Percentiles rank a stretch among this genome's conserved stretches.
Evolutionary conservation across 2,329 filamentous ascomycete genomes (phyloP).

Genomic region (Teratosphaeria destructans): DNA sequence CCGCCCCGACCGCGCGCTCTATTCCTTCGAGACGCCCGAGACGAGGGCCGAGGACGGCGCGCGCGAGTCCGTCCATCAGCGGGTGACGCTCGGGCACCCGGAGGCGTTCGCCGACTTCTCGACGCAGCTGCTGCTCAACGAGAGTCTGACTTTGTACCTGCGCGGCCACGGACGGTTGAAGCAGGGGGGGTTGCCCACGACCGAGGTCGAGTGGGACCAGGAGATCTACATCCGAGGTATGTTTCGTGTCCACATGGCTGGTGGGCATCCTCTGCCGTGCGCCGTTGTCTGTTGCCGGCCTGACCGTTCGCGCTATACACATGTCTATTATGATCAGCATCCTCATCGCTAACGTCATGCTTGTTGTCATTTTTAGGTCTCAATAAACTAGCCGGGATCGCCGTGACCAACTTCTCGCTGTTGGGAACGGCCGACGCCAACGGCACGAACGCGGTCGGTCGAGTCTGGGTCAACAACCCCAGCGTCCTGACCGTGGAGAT

Average conservation of each 20-base stretch:
- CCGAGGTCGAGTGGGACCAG: constrained; percentile 46
- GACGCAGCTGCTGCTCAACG: constrained; percentile 37
- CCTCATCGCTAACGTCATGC: background rate
- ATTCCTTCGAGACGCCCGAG: constrained; percentile 36
- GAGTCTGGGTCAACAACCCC: constrained; percentile 51
- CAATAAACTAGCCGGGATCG: constrained; percentile 47
- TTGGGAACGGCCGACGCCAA: constrained; percentile 26
- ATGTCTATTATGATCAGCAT: background rate
- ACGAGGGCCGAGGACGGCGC: constrained; percentile 31
- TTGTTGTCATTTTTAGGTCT: constrained; percentile 34
- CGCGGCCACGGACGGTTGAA: constrained; percentile 39
- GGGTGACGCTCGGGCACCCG: constrained; percentile 32
- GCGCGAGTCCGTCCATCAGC: constrained; percentile 33
- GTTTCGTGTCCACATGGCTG: constrained; percentile 3
- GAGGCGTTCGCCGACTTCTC: constrained; percentile 42
- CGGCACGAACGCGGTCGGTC: constrained; percentile 52
- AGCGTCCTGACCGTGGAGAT: constrained; percentile 55
- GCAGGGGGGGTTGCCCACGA: constrained; percentile 39
- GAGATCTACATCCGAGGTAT: constrained; percentile 47
- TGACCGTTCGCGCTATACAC: background rate
- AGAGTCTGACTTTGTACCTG: constrained; percentile 41
- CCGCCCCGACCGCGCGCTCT: constrained; percentile 27
- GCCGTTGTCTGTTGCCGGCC: background rate
- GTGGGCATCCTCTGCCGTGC: background rate
- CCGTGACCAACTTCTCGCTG: constrained; percentile 39